Evolutionary conservation across 768 basidiomycete genomes (phyloP), one percentile per base, ranked within the genome.

Genomic region (Lentinula guzmanii): DNA sequence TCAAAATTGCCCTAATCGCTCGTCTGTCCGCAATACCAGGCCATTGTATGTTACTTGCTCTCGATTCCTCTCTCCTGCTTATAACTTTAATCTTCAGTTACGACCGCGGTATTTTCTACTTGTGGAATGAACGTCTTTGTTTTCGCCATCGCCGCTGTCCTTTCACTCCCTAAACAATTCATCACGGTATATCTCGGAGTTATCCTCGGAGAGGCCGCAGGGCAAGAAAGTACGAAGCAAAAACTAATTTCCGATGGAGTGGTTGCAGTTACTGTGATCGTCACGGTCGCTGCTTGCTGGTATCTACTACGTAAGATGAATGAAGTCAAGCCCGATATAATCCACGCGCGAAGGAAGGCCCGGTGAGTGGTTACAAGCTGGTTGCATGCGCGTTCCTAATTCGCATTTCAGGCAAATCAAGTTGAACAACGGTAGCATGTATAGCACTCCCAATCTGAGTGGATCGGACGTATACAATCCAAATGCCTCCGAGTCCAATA

Each of bases 131-230:
- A 78, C 61, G 87, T 95, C 64, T 75, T 86, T 67, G 79, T 86
- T 33, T 97, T 95, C 72, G 77, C 83, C 55, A 63, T 91, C 6
- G 93, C 95, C 24, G 89, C 93, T 4, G 74, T 94, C 65, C 75
- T 95, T 16, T 91, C 92, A 18, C 73, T 93, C 69, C 94, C 94
- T 6, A 95, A 95, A 69, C 94, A 97, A 71, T 88, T 97, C 66
- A 82, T 93, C 65, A 91, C 90, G 7, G 95, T 97, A 11, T 97
- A 97, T 69, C 81, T 95, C 15, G 94, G 94, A 39, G 92, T 91
- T 34, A 77, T 90, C 33, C 71, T 92, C n/a, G 83, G 89, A 64
- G 75, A 82, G 59, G 76, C 80, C 3, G 74, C 68, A 21, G 79
- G 78, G 16, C 68, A 64, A 18, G 74, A 72, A 43, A 72, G 71